A percentile compares a stretch with the other conserved stretches of the same genome.
Evolutionary conservation across 345 rosid genomes (phyloP).

Genomic region (Diplotaxis tenuifolia): DNA sequence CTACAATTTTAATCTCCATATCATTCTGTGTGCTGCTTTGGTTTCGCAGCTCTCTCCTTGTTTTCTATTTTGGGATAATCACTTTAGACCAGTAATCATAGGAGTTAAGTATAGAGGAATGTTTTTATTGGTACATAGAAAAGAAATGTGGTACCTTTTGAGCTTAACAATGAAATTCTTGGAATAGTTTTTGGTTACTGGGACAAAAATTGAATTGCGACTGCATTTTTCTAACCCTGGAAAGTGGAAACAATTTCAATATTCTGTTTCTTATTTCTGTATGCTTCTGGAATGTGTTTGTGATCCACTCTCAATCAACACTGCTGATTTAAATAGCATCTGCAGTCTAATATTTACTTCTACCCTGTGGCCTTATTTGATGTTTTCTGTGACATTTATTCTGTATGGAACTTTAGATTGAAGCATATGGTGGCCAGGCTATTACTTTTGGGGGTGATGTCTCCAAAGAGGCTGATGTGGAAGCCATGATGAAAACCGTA

Average conservation of each 20-base stretch:
- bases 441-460: constrained; percentile 96
- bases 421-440: constrained; percentile 87
- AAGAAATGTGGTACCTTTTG: not conserved
- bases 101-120: not conserved
- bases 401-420: constrained; percentile 55
- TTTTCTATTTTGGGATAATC: not conserved
- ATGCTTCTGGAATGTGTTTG: constrained; percentile 8
- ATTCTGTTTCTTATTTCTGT: not conserved
- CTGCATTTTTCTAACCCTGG: not conserved
- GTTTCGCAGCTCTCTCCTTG: constrained; percentile 7
- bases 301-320: not conserved
- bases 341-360: not conserved
- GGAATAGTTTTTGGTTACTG: not conserved
- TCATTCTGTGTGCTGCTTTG: not conserved
- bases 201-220: not conserved
- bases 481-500: constrained; percentile 91
- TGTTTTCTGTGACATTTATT: not conserved
- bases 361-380: not conserved
- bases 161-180: not conserved
- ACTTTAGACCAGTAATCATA: not conserved
- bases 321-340: not conserved
- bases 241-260: not conserved
- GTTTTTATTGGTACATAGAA: not conserved
- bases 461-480: constrained; percentile 88
- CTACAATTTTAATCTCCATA: not conserved